These are phyloP conservation scores for Gossypium trilobum DNA, from an alignment of 441 rosid species.

Conservation along the genomic window DNA sequence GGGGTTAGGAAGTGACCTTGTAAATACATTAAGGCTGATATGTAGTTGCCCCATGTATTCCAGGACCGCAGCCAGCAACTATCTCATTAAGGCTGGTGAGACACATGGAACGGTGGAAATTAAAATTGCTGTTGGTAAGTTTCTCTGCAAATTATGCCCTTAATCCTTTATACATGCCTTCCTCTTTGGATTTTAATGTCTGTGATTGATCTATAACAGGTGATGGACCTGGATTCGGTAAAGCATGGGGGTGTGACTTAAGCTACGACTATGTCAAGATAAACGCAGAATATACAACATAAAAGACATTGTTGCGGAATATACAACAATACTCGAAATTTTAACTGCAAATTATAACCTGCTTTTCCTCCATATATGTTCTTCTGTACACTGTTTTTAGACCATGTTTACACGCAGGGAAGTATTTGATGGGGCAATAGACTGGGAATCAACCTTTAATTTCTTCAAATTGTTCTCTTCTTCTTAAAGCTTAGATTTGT, in stretches of 20 bases:
- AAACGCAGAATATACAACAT: constrained; percentile 54
- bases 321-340: neutral
- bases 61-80: constrained; percentile 65
- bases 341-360: neutral
- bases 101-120: constrained; percentile 62
- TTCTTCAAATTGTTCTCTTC: neutral
- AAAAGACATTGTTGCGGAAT: neutral
- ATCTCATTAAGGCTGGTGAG: constrained; percentile 71
- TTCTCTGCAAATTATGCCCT: neutral
- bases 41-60: neutral
- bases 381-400: neutral
- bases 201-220: constrained; percentile 26
- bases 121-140: constrained; percentile 58
- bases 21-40: neutral
- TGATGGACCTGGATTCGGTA: constrained; percentile 45
- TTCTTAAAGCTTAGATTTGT: neutral
- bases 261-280: constrained; percentile 80
- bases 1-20: neutral
- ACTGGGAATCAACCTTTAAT: neutral
- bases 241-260: constrained; percentile 86
- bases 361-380: constrained; percentile 20
- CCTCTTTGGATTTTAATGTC: neutral
- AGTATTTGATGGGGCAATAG: neutral
- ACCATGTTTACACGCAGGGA: neutral
- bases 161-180: neutral